Percentiles rank a stretch among this genome's conserved stretches.
phyloP scores from a whole-genome alignment of 768 basidiomycete genomes.

The Gautieria morchelliformis region DNA sequence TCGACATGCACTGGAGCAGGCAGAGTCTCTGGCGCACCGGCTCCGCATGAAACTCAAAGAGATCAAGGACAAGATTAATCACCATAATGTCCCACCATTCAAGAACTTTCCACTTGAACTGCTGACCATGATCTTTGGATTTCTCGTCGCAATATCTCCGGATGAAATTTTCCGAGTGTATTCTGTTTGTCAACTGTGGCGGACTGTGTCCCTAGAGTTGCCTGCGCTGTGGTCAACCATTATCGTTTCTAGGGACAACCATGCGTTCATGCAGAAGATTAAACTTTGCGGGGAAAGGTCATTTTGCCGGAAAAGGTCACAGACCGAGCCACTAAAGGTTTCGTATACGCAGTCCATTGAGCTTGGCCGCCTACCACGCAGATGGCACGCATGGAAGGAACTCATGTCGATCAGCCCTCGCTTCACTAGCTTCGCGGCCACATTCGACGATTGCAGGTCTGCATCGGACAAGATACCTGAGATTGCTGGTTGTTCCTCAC shows the following conservation, averaged over 20 bases:
- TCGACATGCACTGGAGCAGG: no score
- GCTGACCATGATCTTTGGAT: background rate
- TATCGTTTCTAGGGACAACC: background rate
- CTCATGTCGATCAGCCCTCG: background rate
- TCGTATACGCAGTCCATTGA: background rate
- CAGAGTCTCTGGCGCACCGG: no score
- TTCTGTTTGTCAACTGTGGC: background rate
- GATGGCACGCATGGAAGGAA: background rate
- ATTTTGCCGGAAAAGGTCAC: no score
- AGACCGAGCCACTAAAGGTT: background rate
- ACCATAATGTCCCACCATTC: background rate
- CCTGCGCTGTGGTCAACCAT: background rate
- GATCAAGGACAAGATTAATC: background rate
- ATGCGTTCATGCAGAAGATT: background rate
- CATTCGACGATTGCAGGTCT: background rate
- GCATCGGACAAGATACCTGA: background rate
- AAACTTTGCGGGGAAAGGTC: background rate
- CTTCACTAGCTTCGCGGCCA: background rate
- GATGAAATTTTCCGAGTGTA: background rate
- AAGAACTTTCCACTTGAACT: background rate
- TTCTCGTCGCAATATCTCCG: background rate
- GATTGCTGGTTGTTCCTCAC: background rate
- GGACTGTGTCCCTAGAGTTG: background rate
- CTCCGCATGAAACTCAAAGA: no score
- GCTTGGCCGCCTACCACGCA: no score